A percentile compares a stretch with the other conserved stretches of the same genome.
phyloP scores from a whole-genome alignment of 2,329 filamentous ascomycete genomes.

The Trichoderma sp. region DNA sequence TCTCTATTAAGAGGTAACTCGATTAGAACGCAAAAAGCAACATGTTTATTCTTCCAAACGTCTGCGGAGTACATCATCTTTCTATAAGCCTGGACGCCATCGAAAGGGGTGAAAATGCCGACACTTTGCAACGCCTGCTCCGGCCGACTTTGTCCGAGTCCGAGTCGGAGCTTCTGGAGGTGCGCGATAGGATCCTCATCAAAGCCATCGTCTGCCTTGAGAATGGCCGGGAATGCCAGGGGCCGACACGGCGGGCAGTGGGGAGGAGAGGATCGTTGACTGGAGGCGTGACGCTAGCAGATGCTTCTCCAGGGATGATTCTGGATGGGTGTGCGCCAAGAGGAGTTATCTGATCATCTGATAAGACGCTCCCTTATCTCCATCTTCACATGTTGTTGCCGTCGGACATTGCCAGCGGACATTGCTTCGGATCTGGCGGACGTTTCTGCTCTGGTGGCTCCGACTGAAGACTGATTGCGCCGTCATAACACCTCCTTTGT shows the following conservation, averaged over 20 bases:
- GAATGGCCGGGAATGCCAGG: neutral
- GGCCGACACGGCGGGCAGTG: neutral
- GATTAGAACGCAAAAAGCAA: neutral
- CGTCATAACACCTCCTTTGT: neutral
- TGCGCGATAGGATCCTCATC: neutral
- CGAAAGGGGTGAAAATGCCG: slow-evolving; percentile 8
- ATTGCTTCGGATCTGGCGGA: too few species aligned
- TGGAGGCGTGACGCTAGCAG: neutral
- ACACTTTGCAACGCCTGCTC: neutral
- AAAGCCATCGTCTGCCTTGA: neutral
- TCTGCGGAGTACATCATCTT: neutral
- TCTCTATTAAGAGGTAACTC: neutral
- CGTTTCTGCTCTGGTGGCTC: too few species aligned
- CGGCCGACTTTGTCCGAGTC: slow-evolving; percentile 20
- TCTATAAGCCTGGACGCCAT: neutral
- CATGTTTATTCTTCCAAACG: too few species aligned
- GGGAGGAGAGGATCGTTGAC: neutral
- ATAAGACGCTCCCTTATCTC: slow-evolving; percentile 34
- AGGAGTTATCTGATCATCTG: slow-evolving; percentile 42
- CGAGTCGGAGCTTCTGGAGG: slow-evolving; percentile 14
- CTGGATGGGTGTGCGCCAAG: neutral
- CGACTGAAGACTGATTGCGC: too few species aligned
- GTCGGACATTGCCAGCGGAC: too few species aligned
- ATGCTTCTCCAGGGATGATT: slow-evolving; percentile 15
- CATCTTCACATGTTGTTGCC: too few species aligned